Conservation (phyloP, 768 basidiomycete genomes). For the Pluteus cervinus region DNA sequence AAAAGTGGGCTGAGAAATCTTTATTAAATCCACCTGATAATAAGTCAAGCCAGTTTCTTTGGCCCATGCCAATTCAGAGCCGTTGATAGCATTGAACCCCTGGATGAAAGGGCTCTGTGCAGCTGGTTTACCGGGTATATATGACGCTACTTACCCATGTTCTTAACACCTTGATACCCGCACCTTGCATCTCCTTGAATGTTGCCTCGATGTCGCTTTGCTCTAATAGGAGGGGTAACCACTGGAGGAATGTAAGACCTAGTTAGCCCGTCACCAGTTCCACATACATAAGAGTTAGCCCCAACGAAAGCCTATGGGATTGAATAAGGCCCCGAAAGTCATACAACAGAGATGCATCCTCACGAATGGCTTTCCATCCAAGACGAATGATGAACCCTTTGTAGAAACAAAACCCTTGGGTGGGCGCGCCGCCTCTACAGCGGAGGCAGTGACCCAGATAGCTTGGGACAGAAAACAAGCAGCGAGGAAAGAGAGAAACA, state of each 20-base stretch:
- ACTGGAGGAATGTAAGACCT: conserved; percentile 22
- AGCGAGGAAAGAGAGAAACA: too few relatives aligned
- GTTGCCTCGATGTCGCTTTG: conserved; percentile 42
- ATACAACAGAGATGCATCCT: conserved; percentile 10
- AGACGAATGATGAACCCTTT: conserved; percentile 30
- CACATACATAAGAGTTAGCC: conserved; percentile 45
- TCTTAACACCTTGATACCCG: conserved; percentile 46
- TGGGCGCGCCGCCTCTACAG: too few relatives aligned
- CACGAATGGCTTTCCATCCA: conserved; percentile 49
- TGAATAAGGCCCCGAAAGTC: not conserved
- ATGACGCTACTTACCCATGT: conserved; percentile 36
- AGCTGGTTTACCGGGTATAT: not conserved
- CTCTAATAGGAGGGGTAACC: conserved; percentile 48
- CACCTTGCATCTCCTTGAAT: conserved; percentile 39
- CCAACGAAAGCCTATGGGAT: conserved; percentile 38
- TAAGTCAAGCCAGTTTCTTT: conserved; percentile 39
- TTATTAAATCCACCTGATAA: conserved; percentile 29
- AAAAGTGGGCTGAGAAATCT: not conserved
- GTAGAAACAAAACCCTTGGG: conserved; percentile 41
- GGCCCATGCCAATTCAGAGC: conserved; percentile 38
- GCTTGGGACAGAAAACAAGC: too few relatives aligned
- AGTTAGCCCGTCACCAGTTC: not conserved
- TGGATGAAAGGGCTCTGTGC: conserved; percentile 8
- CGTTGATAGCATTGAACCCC: conserved; percentile 41
- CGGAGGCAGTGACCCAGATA: too few relatives aligned